These are phyloP conservation scores for Piper betle DNA, from an alignment of 164 flowering plant species.

Conservation along the genomic window DNA sequence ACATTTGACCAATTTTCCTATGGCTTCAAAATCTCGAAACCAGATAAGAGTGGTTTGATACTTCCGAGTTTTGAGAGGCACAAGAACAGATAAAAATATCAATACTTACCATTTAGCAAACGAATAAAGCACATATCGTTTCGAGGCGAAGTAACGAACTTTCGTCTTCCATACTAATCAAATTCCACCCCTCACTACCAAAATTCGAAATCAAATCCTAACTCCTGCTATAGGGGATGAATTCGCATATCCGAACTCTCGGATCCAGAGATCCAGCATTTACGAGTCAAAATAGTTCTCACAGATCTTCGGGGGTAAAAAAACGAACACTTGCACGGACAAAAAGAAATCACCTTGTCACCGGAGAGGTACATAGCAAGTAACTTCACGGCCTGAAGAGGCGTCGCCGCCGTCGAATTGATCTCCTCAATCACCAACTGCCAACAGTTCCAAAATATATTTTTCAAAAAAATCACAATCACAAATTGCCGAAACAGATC, in stretches of 20 bases:
- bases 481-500: conserved; percentile 1
- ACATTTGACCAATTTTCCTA: too few relatives aligned
- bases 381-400: conserved; percentile 90
- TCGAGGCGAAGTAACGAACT: too few relatives aligned
- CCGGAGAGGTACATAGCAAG: conserved; percentile 72
- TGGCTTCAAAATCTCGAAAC: too few relatives aligned
- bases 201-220: too few relatives aligned
- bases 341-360: conserved; percentile 41
- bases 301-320: conserved; percentile 4
- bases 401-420: conserved; percentile 67
- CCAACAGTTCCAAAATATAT: not conserved
- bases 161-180: too few relatives aligned
- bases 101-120: too few relatives aligned
- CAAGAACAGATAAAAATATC: too few relatives aligned
- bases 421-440: conserved; percentile 82
- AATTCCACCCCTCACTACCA: too few relatives aligned
- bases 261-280: not conserved
- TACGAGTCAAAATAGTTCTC: not conserved
- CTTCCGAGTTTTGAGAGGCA: too few relatives aligned
- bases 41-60: too few relatives aligned
- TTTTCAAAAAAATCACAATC: not conserved
- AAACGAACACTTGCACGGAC: not conserved
- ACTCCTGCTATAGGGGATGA: too few relatives aligned
- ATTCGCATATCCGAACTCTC: not conserved
- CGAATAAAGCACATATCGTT: too few relatives aligned